A percentile compares a stretch with the other conserved stretches of the same genome.
These are phyloP conservation scores for Apiospora arundinis DNA, from an alignment of 2,329 filamentous ascomycete species.

Conservation along the genomic window DNA sequence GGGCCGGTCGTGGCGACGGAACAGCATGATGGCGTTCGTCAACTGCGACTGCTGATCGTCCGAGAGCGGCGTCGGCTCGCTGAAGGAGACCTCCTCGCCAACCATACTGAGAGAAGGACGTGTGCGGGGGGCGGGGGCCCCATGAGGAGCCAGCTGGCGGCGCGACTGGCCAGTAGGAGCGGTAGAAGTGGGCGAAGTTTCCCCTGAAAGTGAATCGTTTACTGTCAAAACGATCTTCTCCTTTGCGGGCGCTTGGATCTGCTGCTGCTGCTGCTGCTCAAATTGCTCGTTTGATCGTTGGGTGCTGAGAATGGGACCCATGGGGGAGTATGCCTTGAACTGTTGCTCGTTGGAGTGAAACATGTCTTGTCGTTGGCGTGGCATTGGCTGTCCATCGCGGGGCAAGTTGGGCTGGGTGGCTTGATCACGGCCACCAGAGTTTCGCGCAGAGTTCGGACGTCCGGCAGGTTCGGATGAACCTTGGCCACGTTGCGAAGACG, in stretches of 20 bases:
- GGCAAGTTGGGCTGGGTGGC: not conserved
- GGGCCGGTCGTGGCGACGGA: constrained; percentile 29
- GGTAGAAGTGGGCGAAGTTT: not conserved
- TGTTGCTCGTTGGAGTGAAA: not conserved
- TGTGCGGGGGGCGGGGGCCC: not conserved
- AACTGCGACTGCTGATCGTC: constrained; percentile 16
- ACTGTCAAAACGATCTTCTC: not conserved
- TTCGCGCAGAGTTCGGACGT: constrained; percentile 9
- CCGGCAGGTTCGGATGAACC: not conserved
- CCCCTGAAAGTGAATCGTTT: not conserved
- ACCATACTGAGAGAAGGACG: constrained; percentile 13
- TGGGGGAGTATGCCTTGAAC: not conserved
- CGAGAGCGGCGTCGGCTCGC: constrained; percentile 13
- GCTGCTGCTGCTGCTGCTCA: not conserved
- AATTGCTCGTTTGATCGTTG: not conserved
- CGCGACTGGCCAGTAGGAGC: not conserved
- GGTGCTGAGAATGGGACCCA: not conserved
- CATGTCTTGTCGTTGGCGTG: not conserved
- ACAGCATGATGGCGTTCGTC: constrained; percentile 42
- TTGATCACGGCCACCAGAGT: constrained; percentile 3
- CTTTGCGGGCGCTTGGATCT: not conserved
- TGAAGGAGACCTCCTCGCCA: constrained; percentile 16
- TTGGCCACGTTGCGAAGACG: not conserved
- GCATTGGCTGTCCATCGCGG: constrained; percentile 4
- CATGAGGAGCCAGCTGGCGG: not conserved